Evolutionary conservation across 2,329 filamentous ascomycete species (phyloP), one percentile per base, ranked within the genome.

Genomic region (Biscogniauxia mediterranea): DNA sequence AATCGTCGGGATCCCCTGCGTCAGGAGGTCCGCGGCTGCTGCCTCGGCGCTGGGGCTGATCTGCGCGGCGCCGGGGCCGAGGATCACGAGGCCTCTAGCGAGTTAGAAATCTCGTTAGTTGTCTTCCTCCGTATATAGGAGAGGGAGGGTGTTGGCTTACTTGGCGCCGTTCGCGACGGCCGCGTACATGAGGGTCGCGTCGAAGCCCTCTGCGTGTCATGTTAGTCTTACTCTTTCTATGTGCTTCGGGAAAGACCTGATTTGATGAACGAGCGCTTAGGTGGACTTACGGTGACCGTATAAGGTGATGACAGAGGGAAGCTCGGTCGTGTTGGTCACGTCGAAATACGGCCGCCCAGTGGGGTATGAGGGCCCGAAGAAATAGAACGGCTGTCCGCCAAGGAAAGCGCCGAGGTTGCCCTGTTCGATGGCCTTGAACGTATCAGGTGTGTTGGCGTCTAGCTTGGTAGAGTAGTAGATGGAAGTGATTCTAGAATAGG

Each of bases 401-500:
- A 85, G 77, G 67, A 85, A 79, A 55, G 77, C 74, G 11, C 82
- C 82, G 0, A 84, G 74, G 54, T 80, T 80, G 1, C 81, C 79
- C 61, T 76, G 75, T 69, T 85, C 82, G 1, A 76, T 74, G 3
- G 78, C 76, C 67, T 78, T 80, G 76, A 85, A 85, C 0, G 82
- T 84, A 63, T 84, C 82, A 20, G 83, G 74, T 0, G 79, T 79
- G 66, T 84, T 84, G 28, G 81, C 82, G 63, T 83, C 80, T 38
- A 79, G 80, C 67, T 85, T 85, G 23, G 81, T 81, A 6, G 76
- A 81, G 69, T 83, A 84, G 69, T 79, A 83, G 6, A 82, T 81
- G 1, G 76, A 79, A 1, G 78, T 79, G 59, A 85, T 83, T 52
- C 81, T 79, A 64, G 13, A 38, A 19, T 5, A 6, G 6, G 17